Conservation (phyloP, 495 filamentous ascomycete species). For the Cryomyces minteri region DNA sequence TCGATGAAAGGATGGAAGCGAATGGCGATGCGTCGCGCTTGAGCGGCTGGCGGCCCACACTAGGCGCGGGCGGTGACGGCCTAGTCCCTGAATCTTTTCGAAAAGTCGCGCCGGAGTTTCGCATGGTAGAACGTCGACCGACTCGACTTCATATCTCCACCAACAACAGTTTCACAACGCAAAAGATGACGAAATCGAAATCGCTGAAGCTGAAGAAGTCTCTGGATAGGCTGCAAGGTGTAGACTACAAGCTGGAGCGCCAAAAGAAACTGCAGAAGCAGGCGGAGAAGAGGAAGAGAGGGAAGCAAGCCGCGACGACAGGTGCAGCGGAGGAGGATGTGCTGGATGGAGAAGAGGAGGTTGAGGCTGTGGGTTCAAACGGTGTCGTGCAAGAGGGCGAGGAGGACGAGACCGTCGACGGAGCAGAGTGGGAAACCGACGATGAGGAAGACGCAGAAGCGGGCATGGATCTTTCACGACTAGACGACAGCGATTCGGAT, state of each 20-base stretch:
- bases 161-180: neutral
- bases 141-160: neutral
- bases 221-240: constrained; percentile 30
- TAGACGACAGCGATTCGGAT: constrained; percentile 11
- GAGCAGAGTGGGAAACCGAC: constrained; percentile 1
- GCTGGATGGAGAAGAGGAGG: constrained; percentile 18
- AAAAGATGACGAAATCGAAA: too few species aligned
- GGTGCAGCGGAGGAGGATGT: neutral
- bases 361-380: constrained; percentile 10
- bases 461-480: constrained; percentile 5
- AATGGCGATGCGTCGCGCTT: too few species aligned
- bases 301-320: constrained; percentile 4
- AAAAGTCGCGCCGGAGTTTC: too few species aligned
- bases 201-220: too few species aligned
- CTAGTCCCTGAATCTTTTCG: too few species aligned
- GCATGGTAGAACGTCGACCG: too few species aligned
- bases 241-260: constrained; percentile 48
- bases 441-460: constrained; percentile 6
- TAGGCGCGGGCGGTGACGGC: too few species aligned
- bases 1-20: too few species aligned
- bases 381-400: constrained; percentile 10
- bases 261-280: constrained; percentile 34
- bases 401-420: constrained; percentile 5
- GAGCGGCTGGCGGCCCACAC: too few species aligned
- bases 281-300: constrained; percentile 21